Evolutionary conservation across 2,329 filamentous ascomycete genomes (phyloP), one percentile per base, ranked within the genome.

Genomic region (Ophiostoma sp.): DNA sequence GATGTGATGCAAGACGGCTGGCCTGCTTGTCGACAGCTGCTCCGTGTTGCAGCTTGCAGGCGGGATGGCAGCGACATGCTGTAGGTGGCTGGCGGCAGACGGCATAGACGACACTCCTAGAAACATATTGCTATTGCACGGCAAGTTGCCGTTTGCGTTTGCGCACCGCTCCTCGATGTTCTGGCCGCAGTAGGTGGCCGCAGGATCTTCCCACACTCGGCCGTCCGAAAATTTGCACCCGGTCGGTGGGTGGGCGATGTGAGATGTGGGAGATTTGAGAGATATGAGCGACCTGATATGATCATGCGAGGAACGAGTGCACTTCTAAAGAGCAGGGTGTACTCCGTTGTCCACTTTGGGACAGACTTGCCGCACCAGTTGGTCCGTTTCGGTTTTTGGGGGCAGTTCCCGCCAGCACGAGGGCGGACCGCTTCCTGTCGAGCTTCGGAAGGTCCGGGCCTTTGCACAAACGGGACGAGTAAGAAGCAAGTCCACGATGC

Each of bases 231-330:
- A 39, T 3, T 19, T 39, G 33, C 31, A 39, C 59, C 66, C 28
- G 66, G 66, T 69, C 45, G 25, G 64, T 52, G 64, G 66, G 48
- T 55, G 48, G 33, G 7, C 3, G 17, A 63, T 71, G 19, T 15
- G 33, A 39, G 59, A 39, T 22, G 8, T 39, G 59, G n/a, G 48
- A 17, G n/a, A n/a, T 19, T 12, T 7, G 19, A 50, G 31, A 63
- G 19, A 63, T 39, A 15, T 63, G 31, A 33, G 22, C 8, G 9
- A 15, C 11, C 22, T 28, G 52, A 11, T n/a, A 17, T 28, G 52
- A 22, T 50, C 57, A 63, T 63, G 55, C 69, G 55, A 61, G 55
- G 69, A 71, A 48, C 69, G 19, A 45, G 69, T 71, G 69, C 25
- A 15, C 33, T 19, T 63, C 31, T 25, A 45, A 63, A 15, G 3